These are phyloP conservation scores for Colletotrichum incanum DNA, from an alignment of 2,329 filamentous ascomycete genomes.

Conservation along the genomic window DNA sequence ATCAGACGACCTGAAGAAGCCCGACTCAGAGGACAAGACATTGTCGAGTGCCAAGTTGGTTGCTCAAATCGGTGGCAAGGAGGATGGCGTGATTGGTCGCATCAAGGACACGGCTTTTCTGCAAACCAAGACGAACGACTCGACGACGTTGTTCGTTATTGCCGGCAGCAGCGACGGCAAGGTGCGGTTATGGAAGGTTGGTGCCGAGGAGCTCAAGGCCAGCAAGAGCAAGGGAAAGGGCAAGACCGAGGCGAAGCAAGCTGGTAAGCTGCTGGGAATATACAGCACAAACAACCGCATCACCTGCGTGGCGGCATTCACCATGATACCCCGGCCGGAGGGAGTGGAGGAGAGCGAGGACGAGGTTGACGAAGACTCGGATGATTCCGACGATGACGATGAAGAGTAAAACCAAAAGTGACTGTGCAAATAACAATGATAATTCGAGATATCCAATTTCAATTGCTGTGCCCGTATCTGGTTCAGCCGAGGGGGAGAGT, in stretches of 20 bases:
- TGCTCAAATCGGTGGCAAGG: slow-evolving; percentile 84
- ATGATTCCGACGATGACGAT: slow-evolving; percentile 55
- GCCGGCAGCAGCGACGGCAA: slow-evolving; percentile 89
- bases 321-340: slow-evolving; percentile 81
- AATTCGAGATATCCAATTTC: slow-evolving; percentile 26
- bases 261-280: slow-evolving; percentile 80
- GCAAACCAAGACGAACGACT: slow-evolving; percentile 55
- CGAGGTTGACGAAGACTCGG: slow-evolving; percentile 62
- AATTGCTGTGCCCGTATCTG: neutral
- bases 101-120: slow-evolving; percentile 92
- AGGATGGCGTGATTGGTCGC: slow-evolving; percentile 76
- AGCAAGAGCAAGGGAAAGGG: slow-evolving; percentile 49
- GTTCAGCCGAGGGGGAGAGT: neutral
- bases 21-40: slow-evolving; percentile 48
- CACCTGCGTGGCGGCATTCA: slow-evolving; percentile 88
- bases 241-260: slow-evolving; percentile 48
- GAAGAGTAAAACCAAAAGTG: slow-evolving; percentile 47
- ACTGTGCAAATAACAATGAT: slow-evolving; percentile 9
- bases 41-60: slow-evolving; percentile 76
- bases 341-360: slow-evolving; percentile 73
- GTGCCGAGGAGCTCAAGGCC: slow-evolving; percentile 57
- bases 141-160: slow-evolving; percentile 70
- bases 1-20: slow-evolving; percentile 60
- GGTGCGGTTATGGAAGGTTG: slow-evolving; percentile 82
- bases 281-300: slow-evolving; percentile 92